Base-by-base conservation (phyloP, 108 stramenopile species). In the Nitzschia sp. region DNA sequence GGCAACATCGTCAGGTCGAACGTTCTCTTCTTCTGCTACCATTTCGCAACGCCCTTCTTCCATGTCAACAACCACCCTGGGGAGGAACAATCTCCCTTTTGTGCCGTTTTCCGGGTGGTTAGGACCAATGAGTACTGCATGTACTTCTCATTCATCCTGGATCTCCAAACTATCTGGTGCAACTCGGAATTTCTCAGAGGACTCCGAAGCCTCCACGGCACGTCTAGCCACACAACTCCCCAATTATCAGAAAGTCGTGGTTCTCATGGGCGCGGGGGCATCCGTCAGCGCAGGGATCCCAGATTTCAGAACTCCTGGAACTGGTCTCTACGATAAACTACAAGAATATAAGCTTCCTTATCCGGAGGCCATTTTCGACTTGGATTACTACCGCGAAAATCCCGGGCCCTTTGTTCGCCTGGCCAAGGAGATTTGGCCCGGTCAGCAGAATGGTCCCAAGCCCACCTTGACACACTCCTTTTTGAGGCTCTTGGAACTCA, bases 301-400 rank as follows among this genome's bases (percentile, higher is more conserved):
- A 3, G 97, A 98, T 71, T 98, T 98, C 74, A 78, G 97, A 17
- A 85, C 90, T 6, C 89, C 90, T 2, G 96, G 96, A 9, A 90
- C 94, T 11, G 79, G 79, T 9, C 73, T 97, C 10, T 96, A 97
- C 55, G 82, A 83, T 71, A 88, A 90, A 65, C 76, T 97, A 8
- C 72, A 80, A 79, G 80, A 92, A 52, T 95, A 88, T 72, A 79
- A 84, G 59, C 80, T 97, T 17, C 93, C 94, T 2, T 84, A 70
- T 55, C 94, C 96, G 0, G 90, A 94, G 56, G 89, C 90, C 17
- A 87, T 97, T 10, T 97, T 97, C 67, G 89, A 93, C 46, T 42
- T 97, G 17, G 75, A 71, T 41, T 97, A 83, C 81, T 97, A 86
- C 76, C 74, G 48, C 40, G 29, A 65, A 10, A 89, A 84, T 55